Percentiles rank a stretch among this genome's conserved stretches.
phyloP scores from a whole-genome alignment of 129 eudicot genomes.

The Mikania micrantha region DNA sequence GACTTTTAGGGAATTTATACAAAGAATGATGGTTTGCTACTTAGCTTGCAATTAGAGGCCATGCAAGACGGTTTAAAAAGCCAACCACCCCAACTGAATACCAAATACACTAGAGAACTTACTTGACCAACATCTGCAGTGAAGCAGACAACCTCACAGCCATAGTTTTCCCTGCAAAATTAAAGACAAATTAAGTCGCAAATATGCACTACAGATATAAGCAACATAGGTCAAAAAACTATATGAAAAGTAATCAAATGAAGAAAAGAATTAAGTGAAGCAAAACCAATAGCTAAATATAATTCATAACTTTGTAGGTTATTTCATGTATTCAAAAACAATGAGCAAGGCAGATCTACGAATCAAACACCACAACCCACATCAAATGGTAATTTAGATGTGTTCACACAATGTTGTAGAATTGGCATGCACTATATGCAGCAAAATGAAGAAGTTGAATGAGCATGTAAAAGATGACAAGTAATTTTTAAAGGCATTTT shows the following conservation, averaged over 20 bases:
- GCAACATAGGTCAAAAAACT: neutral
- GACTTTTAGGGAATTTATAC: neutral
- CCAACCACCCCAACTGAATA: neutral
- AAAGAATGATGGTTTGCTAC: neutral
- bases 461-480: neutral
- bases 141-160: conserved; percentile 98
- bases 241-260: neutral
- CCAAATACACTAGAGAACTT: conserved; percentile 26
- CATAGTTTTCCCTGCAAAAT: conserved; percentile 85
- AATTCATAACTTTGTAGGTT: neutral
- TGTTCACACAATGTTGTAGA: neutral
- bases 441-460: neutral
- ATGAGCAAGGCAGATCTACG: neutral
- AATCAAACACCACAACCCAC: neutral
- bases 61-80: neutral
- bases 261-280: neutral
- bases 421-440: neutral
- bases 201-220: neutral
- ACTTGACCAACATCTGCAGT: conserved; percentile 99
- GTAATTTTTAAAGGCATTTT: neutral
- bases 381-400: neutral
- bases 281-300: neutral
- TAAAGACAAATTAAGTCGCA: neutral
- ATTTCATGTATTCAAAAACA: neutral
- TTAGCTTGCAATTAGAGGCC: neutral